phyloP scores from a whole-genome alignment of 139 green algal species.

The Chlamydomonas sp. region DNA sequence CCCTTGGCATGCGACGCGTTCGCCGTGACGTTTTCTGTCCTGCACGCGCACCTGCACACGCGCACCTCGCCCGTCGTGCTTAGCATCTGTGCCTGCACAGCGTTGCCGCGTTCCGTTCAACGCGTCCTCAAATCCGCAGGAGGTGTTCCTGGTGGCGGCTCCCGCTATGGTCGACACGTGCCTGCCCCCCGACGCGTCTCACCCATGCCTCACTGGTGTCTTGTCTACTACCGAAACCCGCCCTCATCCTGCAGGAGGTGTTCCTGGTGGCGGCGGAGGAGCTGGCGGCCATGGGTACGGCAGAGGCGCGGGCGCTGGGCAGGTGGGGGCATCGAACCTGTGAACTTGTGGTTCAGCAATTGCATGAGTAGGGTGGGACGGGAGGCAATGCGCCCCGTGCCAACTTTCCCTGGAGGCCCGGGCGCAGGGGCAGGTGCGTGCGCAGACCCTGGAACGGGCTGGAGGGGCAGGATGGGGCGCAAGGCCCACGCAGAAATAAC shows the following conservation, averaged over 20 bases:
- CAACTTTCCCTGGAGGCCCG: neutral
- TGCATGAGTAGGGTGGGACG: neutral
- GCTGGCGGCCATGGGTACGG: conserved; percentile 54
- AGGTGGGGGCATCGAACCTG: neutral
- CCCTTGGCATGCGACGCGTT: too few relatives aligned
- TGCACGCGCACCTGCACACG: too few relatives aligned
- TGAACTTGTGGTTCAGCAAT: neutral
- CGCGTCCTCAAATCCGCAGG: too few relatives aligned
- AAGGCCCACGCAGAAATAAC: neutral
- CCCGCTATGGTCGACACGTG: too few relatives aligned
- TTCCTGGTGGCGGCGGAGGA: conserved; percentile 80
- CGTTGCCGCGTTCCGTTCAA: too few relatives aligned
- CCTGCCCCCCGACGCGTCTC: neutral
- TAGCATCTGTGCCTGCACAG: too few relatives aligned
- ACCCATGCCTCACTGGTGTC: too few relatives aligned
- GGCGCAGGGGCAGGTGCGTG: neutral
- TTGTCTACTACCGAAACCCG: too few relatives aligned
- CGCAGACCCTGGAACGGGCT: neutral
- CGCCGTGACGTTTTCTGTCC: too few relatives aligned
- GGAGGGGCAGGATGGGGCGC: neutral
- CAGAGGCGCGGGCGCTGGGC: conserved; percentile 22
- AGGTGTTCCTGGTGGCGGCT: too few relatives aligned
- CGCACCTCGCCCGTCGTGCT: too few relatives aligned
- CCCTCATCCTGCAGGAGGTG: conserved; percentile 38
- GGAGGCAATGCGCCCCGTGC: neutral